Evolutionary conservation across 768 basidiomycete genomes (phyloP).

Genomic region (Rhodotorula kratochvilovae): DNA sequence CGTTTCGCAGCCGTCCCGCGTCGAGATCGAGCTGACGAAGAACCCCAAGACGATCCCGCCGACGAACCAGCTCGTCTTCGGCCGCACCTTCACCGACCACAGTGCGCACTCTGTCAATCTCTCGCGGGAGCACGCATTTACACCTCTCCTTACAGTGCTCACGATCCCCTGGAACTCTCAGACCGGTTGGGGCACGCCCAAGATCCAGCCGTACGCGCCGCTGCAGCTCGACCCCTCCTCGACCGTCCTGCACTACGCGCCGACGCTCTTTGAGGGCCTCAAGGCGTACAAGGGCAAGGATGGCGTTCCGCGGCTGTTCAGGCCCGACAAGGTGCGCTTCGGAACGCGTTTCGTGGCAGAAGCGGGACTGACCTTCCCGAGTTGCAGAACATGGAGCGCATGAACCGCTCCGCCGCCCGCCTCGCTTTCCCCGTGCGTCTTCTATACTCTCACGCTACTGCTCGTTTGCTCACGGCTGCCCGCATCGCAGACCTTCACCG

Average conservation of each 20-base stretch:
- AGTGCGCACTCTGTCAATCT: constrained; percentile 3
- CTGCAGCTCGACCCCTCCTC: constrained; percentile 69
- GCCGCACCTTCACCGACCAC: constrained; percentile 62
- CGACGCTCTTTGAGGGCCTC: constrained; percentile 83
- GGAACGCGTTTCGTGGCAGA: background rate
- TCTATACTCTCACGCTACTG: fast-evolving
- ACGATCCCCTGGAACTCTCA: constrained; percentile 60
- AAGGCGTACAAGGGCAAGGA: constrained; percentile 75
- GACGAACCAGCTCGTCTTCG: constrained; percentile 69
- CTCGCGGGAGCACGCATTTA: background rate
- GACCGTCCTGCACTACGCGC: constrained; percentile 88
- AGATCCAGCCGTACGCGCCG: constrained; percentile 77
- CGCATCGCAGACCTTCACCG: constrained; percentile 62
- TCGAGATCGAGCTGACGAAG: constrained; percentile 33
- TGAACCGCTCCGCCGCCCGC: constrained; percentile 77
- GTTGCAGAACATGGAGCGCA: constrained; percentile 83
- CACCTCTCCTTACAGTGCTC: constrained; percentile 24
- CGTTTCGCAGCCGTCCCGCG: constrained; percentile 16
- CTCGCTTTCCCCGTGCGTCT: constrained; percentile 41
- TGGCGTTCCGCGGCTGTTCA: constrained; percentile 75
- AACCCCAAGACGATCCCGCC: constrained; percentile 63
- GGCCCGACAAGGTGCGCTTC: constrained; percentile 60
- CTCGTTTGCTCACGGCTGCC: background rate
- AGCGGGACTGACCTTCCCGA: background rate
- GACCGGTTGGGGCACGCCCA: constrained; percentile 75